Conservation (phyloP, 1,139 yeast species). For the Geotrichum aggregatum region DNA sequence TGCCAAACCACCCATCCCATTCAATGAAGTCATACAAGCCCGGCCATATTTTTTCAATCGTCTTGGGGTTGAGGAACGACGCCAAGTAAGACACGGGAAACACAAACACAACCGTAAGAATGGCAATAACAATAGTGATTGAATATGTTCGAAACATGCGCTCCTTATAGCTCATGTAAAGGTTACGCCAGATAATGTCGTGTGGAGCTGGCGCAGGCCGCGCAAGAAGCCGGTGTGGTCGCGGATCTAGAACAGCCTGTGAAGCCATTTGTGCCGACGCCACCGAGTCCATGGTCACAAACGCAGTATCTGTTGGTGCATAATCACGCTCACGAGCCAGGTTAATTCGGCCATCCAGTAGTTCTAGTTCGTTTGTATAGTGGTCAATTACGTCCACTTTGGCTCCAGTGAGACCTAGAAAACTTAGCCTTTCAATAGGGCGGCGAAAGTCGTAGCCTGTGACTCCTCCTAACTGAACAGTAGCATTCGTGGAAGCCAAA, state of each 20-base stretch:
- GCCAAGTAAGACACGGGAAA: conserved; percentile 73
- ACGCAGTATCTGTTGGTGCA: conserved; percentile 52
- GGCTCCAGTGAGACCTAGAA: conserved; percentile 52
- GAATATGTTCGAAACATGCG: conserved; percentile 56
- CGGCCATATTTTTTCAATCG: conserved; percentile 71
- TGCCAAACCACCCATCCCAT: conserved; percentile 53
- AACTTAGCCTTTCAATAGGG: conserved; percentile 46
- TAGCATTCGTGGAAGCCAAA: conserved; percentile 5
- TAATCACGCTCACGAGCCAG: conserved; percentile 45
- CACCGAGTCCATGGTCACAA: conserved; percentile 79
- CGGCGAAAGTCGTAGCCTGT: conserved; percentile 30
- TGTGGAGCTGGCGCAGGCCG: conserved; percentile 83
- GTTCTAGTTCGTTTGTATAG: conserved; percentile 53
- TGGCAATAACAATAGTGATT: conserved; percentile 60
- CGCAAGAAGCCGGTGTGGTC: conserved; percentile 67
- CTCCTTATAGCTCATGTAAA: conserved; percentile 56
- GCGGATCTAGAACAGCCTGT: conserved; percentile 80
- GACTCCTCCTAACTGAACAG: conserved; percentile 18
- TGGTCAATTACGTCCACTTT: conserved; percentile 63
- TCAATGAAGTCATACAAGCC: conserved; percentile 60
- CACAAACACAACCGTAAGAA: conserved; percentile 62
- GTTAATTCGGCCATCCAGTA: conserved; percentile 55
- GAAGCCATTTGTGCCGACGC: conserved; percentile 89
- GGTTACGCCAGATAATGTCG: conserved; percentile 77
- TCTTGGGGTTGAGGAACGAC: conserved; percentile 61